A percentile compares a stretch with the other conserved stretches of the same genome.
Evolutionary conservation across 2,329 filamentous ascomycete species (phyloP).

Genomic region (Aspergillus pseudotamarii): DNA sequence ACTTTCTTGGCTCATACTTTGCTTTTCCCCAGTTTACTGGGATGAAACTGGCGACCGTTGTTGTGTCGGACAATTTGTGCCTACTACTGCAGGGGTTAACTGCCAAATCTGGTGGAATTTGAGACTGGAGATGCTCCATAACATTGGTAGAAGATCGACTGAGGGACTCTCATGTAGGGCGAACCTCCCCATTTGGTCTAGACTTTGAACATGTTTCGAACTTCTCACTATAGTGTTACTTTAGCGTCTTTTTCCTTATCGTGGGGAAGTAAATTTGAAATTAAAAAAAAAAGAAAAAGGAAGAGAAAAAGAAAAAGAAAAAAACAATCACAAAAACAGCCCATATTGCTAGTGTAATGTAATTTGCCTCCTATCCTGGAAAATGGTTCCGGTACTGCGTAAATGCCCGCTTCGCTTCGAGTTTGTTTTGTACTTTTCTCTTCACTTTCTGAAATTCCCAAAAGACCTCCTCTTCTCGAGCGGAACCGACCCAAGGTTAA

Average conservation of each 20-base stretch:
- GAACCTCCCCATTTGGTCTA: not conserved
- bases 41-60: not conserved
- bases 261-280: not conserved
- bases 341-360: not conserved
- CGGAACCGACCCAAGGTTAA: slow-evolving; percentile 7
- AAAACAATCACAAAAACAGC: not conserved
- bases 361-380: slow-evolving; percentile 3
- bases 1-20: not conserved
- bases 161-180: not conserved
- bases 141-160: not conserved
- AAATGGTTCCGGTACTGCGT: slow-evolving; percentile 7
- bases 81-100: not conserved
- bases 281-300: too few relatives aligned
- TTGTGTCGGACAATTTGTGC: not conserved
- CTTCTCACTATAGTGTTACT: not conserved
- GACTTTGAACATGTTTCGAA: not conserved
- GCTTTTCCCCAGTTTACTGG: not conserved
- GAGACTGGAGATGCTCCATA: not conserved
- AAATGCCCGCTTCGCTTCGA: not conserved
- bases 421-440: not conserved
- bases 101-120: not conserved
- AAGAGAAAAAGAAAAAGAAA: too few relatives aligned
- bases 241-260: not conserved
- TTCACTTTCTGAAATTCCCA: not conserved
- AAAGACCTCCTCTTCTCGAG: not conserved